Percentiles rank a stretch among this genome's conserved stretches.
These are phyloP conservation scores for Anisodus acutangulus DNA, from an alignment of 257 asterid species.

Conservation along the genomic window DNA sequence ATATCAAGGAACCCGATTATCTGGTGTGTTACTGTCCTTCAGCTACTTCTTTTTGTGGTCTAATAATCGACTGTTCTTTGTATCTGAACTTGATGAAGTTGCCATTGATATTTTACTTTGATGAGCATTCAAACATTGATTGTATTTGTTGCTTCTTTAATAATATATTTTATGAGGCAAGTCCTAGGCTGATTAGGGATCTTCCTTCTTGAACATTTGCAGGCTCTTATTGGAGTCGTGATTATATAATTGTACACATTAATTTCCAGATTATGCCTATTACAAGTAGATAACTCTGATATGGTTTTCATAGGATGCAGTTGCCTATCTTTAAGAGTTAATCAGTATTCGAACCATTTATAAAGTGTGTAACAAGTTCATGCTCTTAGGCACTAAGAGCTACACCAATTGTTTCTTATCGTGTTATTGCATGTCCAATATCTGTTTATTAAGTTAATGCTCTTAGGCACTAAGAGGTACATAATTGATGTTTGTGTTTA, in stretches of 20 bases:
- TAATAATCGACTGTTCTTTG: not conserved
- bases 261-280: not conserved
- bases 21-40: constrained; percentile 57
- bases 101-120: not conserved
- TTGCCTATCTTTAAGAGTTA: not conserved
- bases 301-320: not conserved
- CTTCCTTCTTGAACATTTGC: not conserved
- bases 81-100: not conserved
- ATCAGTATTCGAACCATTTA: not conserved
- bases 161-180: not conserved
- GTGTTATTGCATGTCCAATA: not conserved
- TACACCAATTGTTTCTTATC: not conserved
- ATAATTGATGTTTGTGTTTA: constrained; percentile 24
- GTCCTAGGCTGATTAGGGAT: constrained; percentile 7
- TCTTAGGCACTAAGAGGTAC: not conserved
- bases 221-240: not conserved
- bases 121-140: not conserved
- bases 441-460: not conserved
- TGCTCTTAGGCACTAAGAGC: constrained; percentile 6
- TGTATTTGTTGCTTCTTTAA: not conserved
- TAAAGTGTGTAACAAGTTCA: not conserved
- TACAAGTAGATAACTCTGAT: constrained; percentile 18
- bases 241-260: not conserved
- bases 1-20: constrained; percentile 97
- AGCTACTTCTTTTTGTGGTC: not conserved